Evolutionary conservation across 257 asterid species (phyloP), one percentile per base, ranked within the genome.

Genomic region (Solanum habrochaites): DNA sequence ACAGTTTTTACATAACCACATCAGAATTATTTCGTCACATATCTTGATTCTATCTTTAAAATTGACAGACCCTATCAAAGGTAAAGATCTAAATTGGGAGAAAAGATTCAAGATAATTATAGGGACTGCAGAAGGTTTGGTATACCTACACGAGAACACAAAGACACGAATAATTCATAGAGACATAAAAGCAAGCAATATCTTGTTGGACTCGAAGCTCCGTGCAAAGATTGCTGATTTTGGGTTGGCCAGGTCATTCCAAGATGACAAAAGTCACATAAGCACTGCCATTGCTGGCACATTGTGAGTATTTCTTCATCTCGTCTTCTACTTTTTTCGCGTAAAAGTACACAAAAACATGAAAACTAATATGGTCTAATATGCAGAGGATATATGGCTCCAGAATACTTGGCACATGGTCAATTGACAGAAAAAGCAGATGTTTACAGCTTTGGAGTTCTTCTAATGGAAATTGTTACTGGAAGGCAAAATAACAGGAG

Each of bases 241-340:
- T 80, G 93, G 94, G 12, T 80, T 92, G 71, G 94, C 94, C 1
- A 92, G 93, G 42, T 92, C 91, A 56, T 90, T 92, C 74, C 92
- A 90, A 88, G 93, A 87, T 85, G 94, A 92, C 87, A 83, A 88
- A 88, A 92, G 93, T 87, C 94, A 92, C 83, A 88, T 90, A 69
- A 92, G 93, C 83, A 92, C 93, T 14, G 93, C 90, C 77, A 89
- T 92, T 85, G 94, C 94, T 14, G 93, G 93, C 71, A 92, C 92
- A 42, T 81, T 92, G 94, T 92, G 13, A 87, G 93, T 77, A 43
- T 10, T 6, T 45, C 62, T 10, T 27, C 27, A 0, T 58, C 21
- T 69, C 11, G 11, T 18, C 49, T 83, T 69, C 31, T 31, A 23
- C 10, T 67, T 37, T 52, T 58, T 25, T 40, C 1, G 27, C 39